phyloP scores from a whole-genome alignment of 1,284 basidiomycete genomes.

The Ganoderma resinaceum region DNA sequence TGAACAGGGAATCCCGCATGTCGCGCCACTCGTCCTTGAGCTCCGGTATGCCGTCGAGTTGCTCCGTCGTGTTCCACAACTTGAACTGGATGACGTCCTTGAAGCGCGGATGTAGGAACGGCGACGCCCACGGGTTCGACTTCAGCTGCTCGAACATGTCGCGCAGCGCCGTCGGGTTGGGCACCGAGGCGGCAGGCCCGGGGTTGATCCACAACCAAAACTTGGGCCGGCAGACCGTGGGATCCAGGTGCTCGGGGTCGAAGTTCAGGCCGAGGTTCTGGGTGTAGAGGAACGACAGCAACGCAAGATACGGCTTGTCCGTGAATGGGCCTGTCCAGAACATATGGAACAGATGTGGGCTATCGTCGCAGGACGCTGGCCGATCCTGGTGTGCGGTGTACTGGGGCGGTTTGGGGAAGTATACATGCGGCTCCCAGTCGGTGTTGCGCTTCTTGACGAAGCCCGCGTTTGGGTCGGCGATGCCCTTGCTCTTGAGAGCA shows the following conservation, averaged over 20 bases:
- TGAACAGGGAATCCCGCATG: conserved; percentile 57
- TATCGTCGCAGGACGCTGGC: conserved; percentile 60
- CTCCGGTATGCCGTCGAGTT: conserved; percentile 70
- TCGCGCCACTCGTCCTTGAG: conserved; percentile 68
- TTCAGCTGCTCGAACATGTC: conserved; percentile 69
- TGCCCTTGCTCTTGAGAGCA: conserved; percentile 31
- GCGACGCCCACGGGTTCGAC: conserved; percentile 72
- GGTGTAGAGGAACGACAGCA: conserved; percentile 79
- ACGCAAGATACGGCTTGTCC: conserved; percentile 80
- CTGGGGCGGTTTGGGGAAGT: conserved; percentile 45
- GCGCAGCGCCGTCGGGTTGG: conserved; percentile 59
- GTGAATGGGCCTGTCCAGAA: conserved; percentile 86
- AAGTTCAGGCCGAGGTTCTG: conserved; percentile 73
- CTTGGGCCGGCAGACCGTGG: conserved; percentile 68
- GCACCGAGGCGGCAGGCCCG: conserved; percentile 63
- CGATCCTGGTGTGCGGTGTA: conserved; percentile 50
- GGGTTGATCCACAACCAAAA: conserved; percentile 82
- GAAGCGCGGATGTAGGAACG: conserved; percentile 71
- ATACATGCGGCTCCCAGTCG: conserved; percentile 53
- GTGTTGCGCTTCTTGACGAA: conserved; percentile 31
- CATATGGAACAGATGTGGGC: conserved; percentile 79
- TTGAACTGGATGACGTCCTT: conserved; percentile 73
- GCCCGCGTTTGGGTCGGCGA: conserved; percentile 29
- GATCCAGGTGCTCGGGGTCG: conserved; percentile 44
- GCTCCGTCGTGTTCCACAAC: conserved; percentile 79